These are phyloP conservation scores for Boletus rex-veris DNA, from an alignment of 768 basidiomycete species.

Conservation along the genomic window DNA sequence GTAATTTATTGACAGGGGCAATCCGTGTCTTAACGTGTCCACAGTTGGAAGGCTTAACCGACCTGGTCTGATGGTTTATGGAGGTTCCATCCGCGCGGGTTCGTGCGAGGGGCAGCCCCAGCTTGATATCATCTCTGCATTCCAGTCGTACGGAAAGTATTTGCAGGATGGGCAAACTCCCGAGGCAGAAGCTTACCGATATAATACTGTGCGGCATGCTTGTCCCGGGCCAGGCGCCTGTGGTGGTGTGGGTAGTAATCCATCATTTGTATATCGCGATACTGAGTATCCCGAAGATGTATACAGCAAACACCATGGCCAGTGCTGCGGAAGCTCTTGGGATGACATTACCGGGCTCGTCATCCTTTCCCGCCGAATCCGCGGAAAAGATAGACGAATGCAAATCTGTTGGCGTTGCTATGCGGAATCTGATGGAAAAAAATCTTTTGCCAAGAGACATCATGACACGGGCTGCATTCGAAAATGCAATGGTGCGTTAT, in stretches of 20 bases:
- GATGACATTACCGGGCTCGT: slow-evolving; percentile 96
- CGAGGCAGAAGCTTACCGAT: slow-evolving; percentile 78
- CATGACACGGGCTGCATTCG: slow-evolving; percentile 95
- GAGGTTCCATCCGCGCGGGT: slow-evolving; percentile 91
- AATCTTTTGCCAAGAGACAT: slow-evolving; percentile 93
- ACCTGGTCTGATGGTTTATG: slow-evolving; percentile 97
- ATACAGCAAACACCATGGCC: slow-evolving; percentile 98
- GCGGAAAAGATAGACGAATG: slow-evolving; percentile 86
- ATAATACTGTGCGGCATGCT: slow-evolving; percentile 84
- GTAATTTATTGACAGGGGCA: slow-evolving; percentile 29
- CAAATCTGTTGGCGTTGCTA: slow-evolving; percentile 71
- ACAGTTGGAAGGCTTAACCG: slow-evolving; percentile 92
- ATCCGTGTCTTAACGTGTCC: slow-evolving; percentile 8
- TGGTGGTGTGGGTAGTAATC: slow-evolving; percentile 74
- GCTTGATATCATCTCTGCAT: slow-evolving; percentile 94
- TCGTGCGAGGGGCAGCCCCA: slow-evolving; percentile 85
- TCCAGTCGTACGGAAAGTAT: slow-evolving; percentile 96
- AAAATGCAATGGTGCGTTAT: slow-evolving; percentile 86
- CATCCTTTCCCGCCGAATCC: slow-evolving; percentile 93
- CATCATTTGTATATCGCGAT: neutral
- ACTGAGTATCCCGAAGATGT: slow-evolving; percentile 61
- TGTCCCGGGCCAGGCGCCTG: slow-evolving; percentile 99
- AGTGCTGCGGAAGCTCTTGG: slow-evolving; percentile 93
- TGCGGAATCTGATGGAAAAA: slow-evolving; percentile 84
- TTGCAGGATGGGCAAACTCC: slow-evolving; percentile 84